These are phyloP conservation scores for Aristolochia fimbriata DNA, from an alignment of 164 flowering plant genomes.

Conservation along the genomic window DNA sequence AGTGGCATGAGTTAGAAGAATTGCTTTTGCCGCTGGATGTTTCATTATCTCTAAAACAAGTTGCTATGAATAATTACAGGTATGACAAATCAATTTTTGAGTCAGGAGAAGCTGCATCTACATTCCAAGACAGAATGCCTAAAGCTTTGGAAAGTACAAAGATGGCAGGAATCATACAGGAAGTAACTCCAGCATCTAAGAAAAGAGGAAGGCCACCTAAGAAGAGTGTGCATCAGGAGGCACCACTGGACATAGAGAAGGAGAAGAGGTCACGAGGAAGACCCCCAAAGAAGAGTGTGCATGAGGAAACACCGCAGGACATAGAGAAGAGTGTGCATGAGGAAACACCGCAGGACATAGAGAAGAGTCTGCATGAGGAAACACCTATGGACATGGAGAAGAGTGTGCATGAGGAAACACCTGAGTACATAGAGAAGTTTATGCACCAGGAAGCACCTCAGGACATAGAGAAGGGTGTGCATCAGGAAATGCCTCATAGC, in stretches of 20 bases:
- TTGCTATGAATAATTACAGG: slow-evolving; percentile 28
- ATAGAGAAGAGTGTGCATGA: too few species aligned
- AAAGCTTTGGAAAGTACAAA: neutral
- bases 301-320: too few species aligned
- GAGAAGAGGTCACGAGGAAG: neutral
- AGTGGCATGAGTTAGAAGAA: slow-evolving; percentile 62
- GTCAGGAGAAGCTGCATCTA: slow-evolving; percentile 8
- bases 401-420: neutral
- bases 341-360: neutral
- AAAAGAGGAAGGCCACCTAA: neutral
- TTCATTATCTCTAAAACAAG: slow-evolving; percentile 41
- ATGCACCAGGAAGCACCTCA: neutral
- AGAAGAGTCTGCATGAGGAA: neutral
- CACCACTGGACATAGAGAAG: neutral
- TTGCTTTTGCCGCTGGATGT: slow-evolving; percentile 69
- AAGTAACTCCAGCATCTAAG: neutral
- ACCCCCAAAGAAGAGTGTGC: too few species aligned
- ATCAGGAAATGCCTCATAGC: neutral
- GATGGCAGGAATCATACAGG: neutral
- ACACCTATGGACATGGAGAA: too few species aligned
- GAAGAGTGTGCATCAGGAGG: neutral
- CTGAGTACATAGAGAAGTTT: neutral
- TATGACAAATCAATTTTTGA: slow-evolving; percentile 22
- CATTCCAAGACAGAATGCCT: neutral
- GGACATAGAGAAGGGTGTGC: neutral